Base-by-base conservation (phyloP, 805 yeast species). In the Kluyveromyces lactis region DNA sequence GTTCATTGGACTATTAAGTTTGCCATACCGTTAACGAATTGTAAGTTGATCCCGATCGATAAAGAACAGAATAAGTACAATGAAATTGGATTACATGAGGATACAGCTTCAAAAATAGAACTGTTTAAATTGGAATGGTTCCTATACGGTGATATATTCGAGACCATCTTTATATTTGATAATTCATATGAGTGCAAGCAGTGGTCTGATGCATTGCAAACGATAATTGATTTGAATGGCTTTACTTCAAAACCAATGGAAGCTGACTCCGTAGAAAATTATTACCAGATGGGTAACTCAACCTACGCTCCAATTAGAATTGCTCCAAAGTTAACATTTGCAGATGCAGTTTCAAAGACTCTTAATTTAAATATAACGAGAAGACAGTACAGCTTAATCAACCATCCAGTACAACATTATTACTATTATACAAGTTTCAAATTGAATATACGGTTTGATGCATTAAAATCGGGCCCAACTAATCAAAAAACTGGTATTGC, bases 21-120 rank as follows among this genome's bases (percentile, higher is more conserved):
- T 45, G 63, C 76, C 11, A 60, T 78, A 7, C 79, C 83, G 0
- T 53, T 75, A 24, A 47, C 68, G 4, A 58, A 55, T 27, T 50
- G 65, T 39, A 46, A 47, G 31, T 11, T 68, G 8, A 30, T 51
- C n/a, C 41, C 40, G 13, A 52, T 62, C 10, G 45, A 46, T 9
- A 44, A 44, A 5, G 62, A 63, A 7, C 66, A 68, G 1, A 34
- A 60, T 18, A 27, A 49, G 16, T 57, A 49, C 23, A 38, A 38
- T 18, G 55, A 50, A 15, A 62, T 52, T 36, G 57, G 65, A 2
- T 38, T 61, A 18, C 63, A 44, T 37, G 56, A 72, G 0, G 48
- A 43, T 2, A 59, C 58, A 45, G 54, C 60, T 0, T 43, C 52
- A 33, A 43, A 55, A 8, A 56, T 75, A 35, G 77, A 75, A 45